Evolutionary conservation across 2,329 filamentous ascomycete genomes (phyloP).

Genomic region (Sphaerulina musiva): DNA sequence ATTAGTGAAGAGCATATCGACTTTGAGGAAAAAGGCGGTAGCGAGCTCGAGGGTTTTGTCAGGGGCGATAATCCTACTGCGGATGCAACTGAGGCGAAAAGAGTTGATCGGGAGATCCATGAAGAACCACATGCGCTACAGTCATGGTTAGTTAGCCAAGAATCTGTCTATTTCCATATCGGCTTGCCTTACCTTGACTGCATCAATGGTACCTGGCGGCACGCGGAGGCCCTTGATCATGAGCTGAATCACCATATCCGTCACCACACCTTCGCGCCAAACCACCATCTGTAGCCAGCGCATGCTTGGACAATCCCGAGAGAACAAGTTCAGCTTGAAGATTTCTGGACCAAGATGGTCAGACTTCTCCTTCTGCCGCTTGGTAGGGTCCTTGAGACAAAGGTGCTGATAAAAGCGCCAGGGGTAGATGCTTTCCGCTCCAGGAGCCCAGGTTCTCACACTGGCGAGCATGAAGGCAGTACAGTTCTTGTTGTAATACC

Average conservation of each 20-base stretch:
- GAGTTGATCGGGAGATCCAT: constrained; percentile 58
- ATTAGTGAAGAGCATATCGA: constrained; percentile 63
- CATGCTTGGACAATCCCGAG: constrained; percentile 54
- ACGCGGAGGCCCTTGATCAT: constrained; percentile 50
- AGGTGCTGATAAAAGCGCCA: constrained; percentile 54
- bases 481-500: constrained; percentile 53
- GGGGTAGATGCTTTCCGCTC: constrained; percentile 53
- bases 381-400: constrained; percentile 54
- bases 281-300: constrained; percentile 63
- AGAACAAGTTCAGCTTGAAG: constrained; percentile 26
- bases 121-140: constrained; percentile 63
- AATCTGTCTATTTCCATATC: constrained; percentile 4
- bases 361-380: constrained; percentile 23
- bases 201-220: constrained; percentile 22
- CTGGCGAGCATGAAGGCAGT: constrained; percentile 53
- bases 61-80: constrained; percentile 50
- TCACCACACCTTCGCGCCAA: constrained; percentile 50
- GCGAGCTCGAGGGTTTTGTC: constrained; percentile 55
- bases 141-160: constrained; percentile 17
- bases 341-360: constrained; percentile 13
- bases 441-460: constrained; percentile 49
- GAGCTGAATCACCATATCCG: constrained; percentile 58
- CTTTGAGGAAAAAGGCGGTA: constrained; percentile 63
- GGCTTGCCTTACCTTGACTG: constrained; percentile 17
- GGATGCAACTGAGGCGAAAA: constrained; percentile 51